Conservation (phyloP, 192 early-diverging fungal species). For the Cladochytrium replicatum region DNA sequence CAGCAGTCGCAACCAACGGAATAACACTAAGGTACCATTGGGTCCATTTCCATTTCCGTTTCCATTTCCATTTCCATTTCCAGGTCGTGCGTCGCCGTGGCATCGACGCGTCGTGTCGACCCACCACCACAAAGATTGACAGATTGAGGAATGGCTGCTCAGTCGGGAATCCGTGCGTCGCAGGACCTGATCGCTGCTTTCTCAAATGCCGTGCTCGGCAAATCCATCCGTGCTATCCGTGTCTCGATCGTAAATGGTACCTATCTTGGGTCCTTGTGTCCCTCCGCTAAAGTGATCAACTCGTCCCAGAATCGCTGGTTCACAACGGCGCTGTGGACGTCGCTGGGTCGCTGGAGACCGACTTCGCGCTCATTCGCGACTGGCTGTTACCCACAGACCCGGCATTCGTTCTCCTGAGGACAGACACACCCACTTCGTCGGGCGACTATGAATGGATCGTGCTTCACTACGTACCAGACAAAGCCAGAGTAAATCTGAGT, state of each 20-base stretch:
- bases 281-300: background rate
- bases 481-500: too few species aligned
- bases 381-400: slow-evolving; percentile 49
- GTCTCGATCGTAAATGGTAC: slow-evolving; percentile 40
- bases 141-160: too few species aligned
- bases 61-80: too few species aligned
- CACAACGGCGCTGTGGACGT: slow-evolving; percentile 14
- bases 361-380: slow-evolving; percentile 35
- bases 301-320: slow-evolving; percentile 22
- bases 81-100: too few species aligned
- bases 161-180: too few species aligned
- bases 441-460: slow-evolving; percentile 60
- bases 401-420: slow-evolving; percentile 54
- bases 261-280: background rate
- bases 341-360: slow-evolving; percentile 33
- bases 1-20: too few species aligned
- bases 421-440: slow-evolving; percentile 30
- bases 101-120: too few species aligned
- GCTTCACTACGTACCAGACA: slow-evolving; percentile 70
- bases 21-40: too few species aligned
- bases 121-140: too few species aligned
- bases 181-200: slow-evolving; percentile 38
- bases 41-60: too few species aligned
- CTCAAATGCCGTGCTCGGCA: slow-evolving; percentile 20
- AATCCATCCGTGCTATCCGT: slow-evolving; percentile 30